These are phyloP conservation scores for Ascoidea asiatica DNA, from an alignment of 805 yeast species.

Conservation along the genomic window DNA sequence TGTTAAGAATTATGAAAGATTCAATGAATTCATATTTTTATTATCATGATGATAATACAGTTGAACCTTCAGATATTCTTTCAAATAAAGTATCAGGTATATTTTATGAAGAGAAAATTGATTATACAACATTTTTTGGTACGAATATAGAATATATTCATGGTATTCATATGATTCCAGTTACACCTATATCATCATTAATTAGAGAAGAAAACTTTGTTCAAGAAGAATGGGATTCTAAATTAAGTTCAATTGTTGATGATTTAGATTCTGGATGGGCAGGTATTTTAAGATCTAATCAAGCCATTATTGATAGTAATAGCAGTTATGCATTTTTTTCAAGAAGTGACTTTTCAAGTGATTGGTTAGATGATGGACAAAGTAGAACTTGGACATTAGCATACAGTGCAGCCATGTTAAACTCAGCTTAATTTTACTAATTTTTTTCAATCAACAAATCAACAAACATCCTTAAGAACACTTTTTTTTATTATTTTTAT, in stretches of 20 bases:
- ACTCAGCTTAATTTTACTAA: too few species aligned
- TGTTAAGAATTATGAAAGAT: constrained; percentile 39
- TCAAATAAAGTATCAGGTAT: constrained; percentile 58
- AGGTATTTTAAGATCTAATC: constrained; percentile 34
- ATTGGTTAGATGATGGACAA: constrained; percentile 46
- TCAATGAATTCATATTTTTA: constrained; percentile 45
- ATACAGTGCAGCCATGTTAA: constrained; percentile 11
- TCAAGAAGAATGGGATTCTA: constrained; percentile 45
- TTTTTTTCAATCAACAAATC: too few species aligned
- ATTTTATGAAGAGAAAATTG: constrained; percentile 57
- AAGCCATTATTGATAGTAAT: constrained; percentile 29
- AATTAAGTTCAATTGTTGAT: constrained; percentile 25
- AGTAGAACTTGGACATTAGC: constrained; percentile 51
- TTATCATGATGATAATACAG: constrained; percentile 30
- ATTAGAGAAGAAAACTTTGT: constrained; percentile 40
- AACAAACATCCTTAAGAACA: too few species aligned
- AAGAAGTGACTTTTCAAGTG: constrained; percentile 16
- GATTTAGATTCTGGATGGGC: constrained; percentile 47
- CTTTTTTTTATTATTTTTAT: too few species aligned
- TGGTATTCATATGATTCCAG: constrained; percentile 71
- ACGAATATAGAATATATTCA: constrained; percentile 47
- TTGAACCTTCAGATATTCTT: constrained; percentile 36
- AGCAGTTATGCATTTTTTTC: constrained; percentile 29
- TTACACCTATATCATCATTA: constrained; percentile 46
- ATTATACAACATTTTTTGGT: constrained; percentile 65